Base-by-base conservation (phyloP, 257 asterid species). In the Solanum sitiens region DNA sequence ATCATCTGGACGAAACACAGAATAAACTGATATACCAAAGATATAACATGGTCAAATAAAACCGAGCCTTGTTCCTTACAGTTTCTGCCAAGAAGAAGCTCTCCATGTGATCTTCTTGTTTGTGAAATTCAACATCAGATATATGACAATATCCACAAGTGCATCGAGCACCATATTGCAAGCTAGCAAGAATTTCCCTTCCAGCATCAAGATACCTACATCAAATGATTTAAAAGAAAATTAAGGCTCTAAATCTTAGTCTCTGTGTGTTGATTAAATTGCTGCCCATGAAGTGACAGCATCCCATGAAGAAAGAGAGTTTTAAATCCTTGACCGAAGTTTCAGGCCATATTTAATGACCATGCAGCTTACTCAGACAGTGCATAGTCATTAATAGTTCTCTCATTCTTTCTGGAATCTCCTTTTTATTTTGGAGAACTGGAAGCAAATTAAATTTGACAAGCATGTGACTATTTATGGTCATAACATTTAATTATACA, bases 11-110 rank as follows among this genome's bases (percentile, higher is more conserved):
- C 84, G 35, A 45, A 11, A 79, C 63, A 27, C 84, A 25, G 33
- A 79, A 79, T 79, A 79, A 56, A 50, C 18, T 84, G 74, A 53
- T 39, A 83, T 45, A 45, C 65, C 84, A 45, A 16, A 45, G 84
- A 79, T 18, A 27, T 40, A 45, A 45, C 40, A 45, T 5, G 40
- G 40, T 45, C n/a, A 79, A 45, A 79, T 45, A 79, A 27, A 45
- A 8, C 8, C 30, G 67, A 0, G 65, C 27, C 67, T 79, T 79
- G 15, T 59, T 71, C 85, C 98, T 88, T 92, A 95, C 99, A 75
- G 99, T 97, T 93, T 97, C 99, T 1, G 99, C 99, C 93, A 97
- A 93, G 91, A 97, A 97, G 91, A 97, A 97, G 93, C 99, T 97
- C 91, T 97, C 99, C 99, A 97, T 97, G 92, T 94, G 96, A 92